These are phyloP conservation scores for Stephania cephalantha DNA, from an alignment of 164 flowering plant species.

Conservation along the genomic window DNA sequence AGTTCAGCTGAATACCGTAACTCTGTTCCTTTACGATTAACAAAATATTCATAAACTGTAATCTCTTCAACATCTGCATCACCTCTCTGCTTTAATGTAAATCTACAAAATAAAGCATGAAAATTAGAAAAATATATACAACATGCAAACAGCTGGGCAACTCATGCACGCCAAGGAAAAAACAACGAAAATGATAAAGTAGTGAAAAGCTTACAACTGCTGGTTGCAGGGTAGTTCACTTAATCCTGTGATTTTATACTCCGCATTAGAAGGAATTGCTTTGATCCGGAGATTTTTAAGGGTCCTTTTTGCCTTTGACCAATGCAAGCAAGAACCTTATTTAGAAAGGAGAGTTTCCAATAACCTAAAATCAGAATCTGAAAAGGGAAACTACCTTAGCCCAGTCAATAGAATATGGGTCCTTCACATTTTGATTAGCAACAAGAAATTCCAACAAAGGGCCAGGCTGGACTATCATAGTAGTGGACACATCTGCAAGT, in stretches of 20 bases:
- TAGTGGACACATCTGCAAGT: constrained; percentile 81
- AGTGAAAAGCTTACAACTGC: constrained; percentile 41
- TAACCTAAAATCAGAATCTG: neutral
- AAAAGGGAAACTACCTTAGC: constrained; percentile 40
- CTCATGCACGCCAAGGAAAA: neutral
- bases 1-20: constrained; percentile 37
- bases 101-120: constrained; percentile 28
- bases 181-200: neutral
- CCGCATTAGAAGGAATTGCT: constrained; percentile 40
- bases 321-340: neutral
- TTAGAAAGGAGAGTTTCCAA: neutral
- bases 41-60: constrained; percentile 62
- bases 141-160: neutral
- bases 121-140: neutral
- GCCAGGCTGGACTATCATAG: constrained; percentile 86
- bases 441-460: constrained; percentile 74
- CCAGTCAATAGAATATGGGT: constrained; percentile 69
- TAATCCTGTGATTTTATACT: constrained; percentile 76
- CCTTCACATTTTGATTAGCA: constrained; percentile 64
- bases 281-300: constrained; percentile 75
- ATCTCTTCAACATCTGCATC: constrained; percentile 33
- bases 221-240: constrained; percentile 64
- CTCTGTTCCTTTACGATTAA: constrained; percentile 29
- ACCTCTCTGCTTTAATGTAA: constrained; percentile 40
- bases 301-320: constrained; percentile 57